Evolutionary conservation across 2,329 filamentous ascomycete genomes (phyloP).

Genomic region (Venturia nashicola): DNA sequence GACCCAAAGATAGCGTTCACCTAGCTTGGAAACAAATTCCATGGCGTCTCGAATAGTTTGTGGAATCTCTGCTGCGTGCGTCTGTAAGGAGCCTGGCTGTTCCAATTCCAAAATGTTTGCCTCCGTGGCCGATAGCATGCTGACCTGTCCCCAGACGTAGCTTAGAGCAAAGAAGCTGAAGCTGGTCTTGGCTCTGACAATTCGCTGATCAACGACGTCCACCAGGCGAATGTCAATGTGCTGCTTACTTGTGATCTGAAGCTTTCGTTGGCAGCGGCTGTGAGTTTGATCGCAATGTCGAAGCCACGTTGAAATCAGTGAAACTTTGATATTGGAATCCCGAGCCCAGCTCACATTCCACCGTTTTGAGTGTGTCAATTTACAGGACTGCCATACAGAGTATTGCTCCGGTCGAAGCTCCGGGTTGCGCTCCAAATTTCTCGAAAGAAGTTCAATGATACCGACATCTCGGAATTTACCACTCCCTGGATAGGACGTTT

Average conservation of each 20-base stretch:
- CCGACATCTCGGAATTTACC: background rate
- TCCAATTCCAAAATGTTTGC: background rate
- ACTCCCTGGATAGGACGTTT: background rate
- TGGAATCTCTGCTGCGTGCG: background rate
- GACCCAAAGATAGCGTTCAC: constrained; percentile 12
- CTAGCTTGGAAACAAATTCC: constrained; percentile 1
- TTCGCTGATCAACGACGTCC: background rate
- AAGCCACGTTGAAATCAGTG: background rate
- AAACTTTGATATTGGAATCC: background rate
- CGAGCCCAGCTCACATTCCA: background rate
- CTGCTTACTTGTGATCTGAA: background rate
- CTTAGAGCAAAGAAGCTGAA: background rate
- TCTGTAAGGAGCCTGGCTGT: background rate
- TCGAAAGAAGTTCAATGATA: background rate
- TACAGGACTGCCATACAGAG: background rate
- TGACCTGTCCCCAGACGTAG: background rate
- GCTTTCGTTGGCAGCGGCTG: background rate
- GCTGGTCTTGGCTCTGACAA: background rate
- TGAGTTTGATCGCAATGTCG: background rate
- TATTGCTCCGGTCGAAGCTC: background rate
- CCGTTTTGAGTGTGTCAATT: background rate
- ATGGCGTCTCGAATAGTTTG: constrained; percentile 10
- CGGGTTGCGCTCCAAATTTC: background rate
- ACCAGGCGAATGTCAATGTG: background rate
- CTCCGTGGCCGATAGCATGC: background rate